Conservation (phyloP, 73 alveolate genomes). For the Stentor roeselii region DNA sequence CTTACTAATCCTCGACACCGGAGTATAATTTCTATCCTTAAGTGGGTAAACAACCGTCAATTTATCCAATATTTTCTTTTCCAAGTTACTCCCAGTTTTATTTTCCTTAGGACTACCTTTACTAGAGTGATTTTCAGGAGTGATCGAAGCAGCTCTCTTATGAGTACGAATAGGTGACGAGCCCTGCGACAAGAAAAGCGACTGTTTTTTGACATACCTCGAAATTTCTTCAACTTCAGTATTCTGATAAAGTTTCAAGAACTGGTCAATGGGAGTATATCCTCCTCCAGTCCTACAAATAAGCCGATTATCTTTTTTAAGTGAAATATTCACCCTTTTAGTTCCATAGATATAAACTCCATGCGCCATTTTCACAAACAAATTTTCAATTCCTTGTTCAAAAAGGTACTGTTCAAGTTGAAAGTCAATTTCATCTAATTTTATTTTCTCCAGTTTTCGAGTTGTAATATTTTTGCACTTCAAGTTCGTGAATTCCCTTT, state of each 20-base stretch:
- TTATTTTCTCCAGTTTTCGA: neutral
- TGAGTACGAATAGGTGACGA: neutral
- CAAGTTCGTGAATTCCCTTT: neutral
- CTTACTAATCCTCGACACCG: neutral
- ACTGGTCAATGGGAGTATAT: neutral
- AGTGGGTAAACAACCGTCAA: neutral
- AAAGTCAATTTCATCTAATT: neutral
- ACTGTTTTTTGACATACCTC: neutral
- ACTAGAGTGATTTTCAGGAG: neutral
- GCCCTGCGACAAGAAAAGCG: neutral
- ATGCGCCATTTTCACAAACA: neutral
- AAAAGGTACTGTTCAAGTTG: neutral
- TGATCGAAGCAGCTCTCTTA: neutral
- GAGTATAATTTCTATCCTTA: neutral
- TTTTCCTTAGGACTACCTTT: neutral
- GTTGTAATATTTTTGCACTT: neutral
- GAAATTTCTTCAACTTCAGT: slow-evolving; percentile 1
- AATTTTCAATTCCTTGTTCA: slow-evolving; percentile 3
- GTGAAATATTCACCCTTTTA: neutral
- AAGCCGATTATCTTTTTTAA: neutral
- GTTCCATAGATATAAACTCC: neutral
- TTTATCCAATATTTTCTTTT: neutral
- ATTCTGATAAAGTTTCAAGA: neutral
- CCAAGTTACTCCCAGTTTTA: neutral
- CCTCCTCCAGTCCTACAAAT: slow-evolving; percentile 1